Conservation (phyloP, 1,284 basidiomycete species). For the Lentinus polychrous region DNA sequence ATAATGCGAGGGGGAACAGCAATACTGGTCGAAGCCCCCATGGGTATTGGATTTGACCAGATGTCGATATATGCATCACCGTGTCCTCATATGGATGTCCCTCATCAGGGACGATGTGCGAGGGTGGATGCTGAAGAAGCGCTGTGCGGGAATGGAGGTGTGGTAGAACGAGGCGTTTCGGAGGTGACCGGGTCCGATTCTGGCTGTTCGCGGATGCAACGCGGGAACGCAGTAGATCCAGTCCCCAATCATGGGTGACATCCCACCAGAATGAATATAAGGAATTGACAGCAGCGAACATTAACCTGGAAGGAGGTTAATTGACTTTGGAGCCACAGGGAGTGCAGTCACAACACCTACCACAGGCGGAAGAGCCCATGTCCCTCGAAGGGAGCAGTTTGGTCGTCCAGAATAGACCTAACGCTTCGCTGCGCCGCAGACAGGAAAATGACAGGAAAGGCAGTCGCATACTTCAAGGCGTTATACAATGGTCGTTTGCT, state of each 20-base stretch:
- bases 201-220: conserved; percentile 15
- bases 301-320: conserved; percentile 49
- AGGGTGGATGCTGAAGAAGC: conserved; percentile 7
- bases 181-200: conserved; percentile 23
- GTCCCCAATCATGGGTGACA: conserved; percentile 96
- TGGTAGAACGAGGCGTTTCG: conserved; percentile 37
- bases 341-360: conserved; percentile 34
- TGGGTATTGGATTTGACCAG: conserved; percentile 35
- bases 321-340: conserved; percentile 3
- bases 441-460: conserved; percentile 96
- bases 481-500: conserved; percentile 81
- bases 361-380: conserved; percentile 79
- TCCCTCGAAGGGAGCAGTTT: conserved; percentile 49
- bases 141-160: conserved; percentile 33
- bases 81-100: conserved; percentile 9
- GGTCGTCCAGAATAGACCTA: conserved; percentile 41
- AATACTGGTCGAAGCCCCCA: conserved; percentile 69
- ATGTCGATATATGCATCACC: conserved; percentile 16
- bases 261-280: conserved; percentile 99
- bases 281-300: conserved; percentile 85
- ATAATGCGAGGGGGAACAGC: conserved; percentile 77
- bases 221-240: conserved; percentile 60
- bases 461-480: conserved; percentile 93
- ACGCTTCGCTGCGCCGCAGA: conserved; percentile 81
- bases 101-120: conserved; percentile 6